These are phyloP conservation scores for Aureobasidium sp. DNA, from an alignment of 2,329 filamentous ascomycete species.

Conservation along the genomic window DNA sequence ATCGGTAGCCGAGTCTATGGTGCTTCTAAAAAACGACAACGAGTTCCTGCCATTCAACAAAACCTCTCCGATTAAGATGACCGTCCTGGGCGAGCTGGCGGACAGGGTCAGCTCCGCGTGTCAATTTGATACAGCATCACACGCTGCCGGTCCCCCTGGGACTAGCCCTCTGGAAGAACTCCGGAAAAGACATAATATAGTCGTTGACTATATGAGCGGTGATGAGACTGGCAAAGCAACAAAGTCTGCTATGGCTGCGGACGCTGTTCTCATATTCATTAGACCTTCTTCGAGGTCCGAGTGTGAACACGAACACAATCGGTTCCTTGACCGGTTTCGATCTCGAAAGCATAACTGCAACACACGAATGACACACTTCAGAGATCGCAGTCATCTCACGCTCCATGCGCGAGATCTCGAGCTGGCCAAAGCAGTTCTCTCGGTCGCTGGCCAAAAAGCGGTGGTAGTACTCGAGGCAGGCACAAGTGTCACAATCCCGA, in stretches of 20 bases:
- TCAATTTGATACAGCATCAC: conserved; percentile 23
- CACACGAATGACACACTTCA: background rate
- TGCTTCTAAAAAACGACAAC: conserved; percentile 26
- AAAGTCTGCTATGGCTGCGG: conserved; percentile 12
- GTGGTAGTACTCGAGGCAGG: conserved; percentile 11
- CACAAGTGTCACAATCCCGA: conserved; percentile 1
- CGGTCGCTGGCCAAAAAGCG: background rate
- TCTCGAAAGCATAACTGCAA: background rate
- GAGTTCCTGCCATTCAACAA: conserved; percentile 5
- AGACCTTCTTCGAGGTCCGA: background rate
- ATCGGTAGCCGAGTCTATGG: conserved; percentile 24
- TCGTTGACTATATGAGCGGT: background rate
- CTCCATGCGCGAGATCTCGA: background rate
- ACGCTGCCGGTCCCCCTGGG: conserved; percentile 23
- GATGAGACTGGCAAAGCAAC: conserved; percentile 6
- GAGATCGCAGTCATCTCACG: conserved; percentile 4
- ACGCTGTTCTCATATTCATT: conserved; percentile 21
- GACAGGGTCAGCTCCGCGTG: conserved; percentile 21
- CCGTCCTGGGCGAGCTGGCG: conserved; percentile 24
- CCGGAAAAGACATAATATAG: conserved; percentile 20
- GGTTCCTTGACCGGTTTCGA: background rate
- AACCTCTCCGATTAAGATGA: conserved; percentile 5
- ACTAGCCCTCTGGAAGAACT: conserved; percentile 23
- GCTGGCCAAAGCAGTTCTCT: background rate
- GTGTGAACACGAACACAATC: background rate